Evolutionary conservation across 2,329 filamentous ascomycete genomes (phyloP), one percentile per base, ranked within the genome.

Genomic region (Exophiala phaeomuriformis): DNA sequence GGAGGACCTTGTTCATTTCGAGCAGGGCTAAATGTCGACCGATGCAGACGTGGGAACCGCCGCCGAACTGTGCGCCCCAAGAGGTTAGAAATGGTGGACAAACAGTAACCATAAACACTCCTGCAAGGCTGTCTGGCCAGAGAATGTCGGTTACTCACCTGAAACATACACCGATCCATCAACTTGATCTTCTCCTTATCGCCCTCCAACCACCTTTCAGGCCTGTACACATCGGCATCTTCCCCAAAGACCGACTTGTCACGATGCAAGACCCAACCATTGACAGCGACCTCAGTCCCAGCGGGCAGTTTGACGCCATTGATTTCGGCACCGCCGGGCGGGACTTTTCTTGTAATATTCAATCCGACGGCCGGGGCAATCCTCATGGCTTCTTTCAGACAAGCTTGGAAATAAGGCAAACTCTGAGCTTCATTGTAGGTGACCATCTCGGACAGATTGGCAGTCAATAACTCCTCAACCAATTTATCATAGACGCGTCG

Each of bases 1-100:
- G 77, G 35, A 80, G 66, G 35, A 82, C 72, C 69, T 83, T 83
- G 68, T 81, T 79, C 61, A 81, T 79, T 65, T 81, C 78, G 30
- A 81, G 66, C 39, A 80, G 66, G 0, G 77, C 78, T 32, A 81
- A 63, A 62, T 80, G 77, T 3, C 75, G 71, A 19, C 78, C 78
- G 54, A 80, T 79, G 63, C 78, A 81, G 2, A 80, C 65, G 45
- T 80, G 76, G 5, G 71, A 71, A 29, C 78, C 78, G 7, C 74
- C 77, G 27, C 78, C 78, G 58, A 81, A 81, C 58, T n/a, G n/a
- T n/a, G n/a, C n/a, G n/a, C n/a, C n/a, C n/a, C n/a, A n/a, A n/a
- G n/a, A n/a, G n/a, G n/a, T n/a, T n/a, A n/a, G n/a, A n/a, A n/a
- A n/a, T n/a, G n/a, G n/a, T n/a, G n/a, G n/a, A n/a, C n/a, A n/a